A percentile compares a stretch with the other conserved stretches of the same genome.
phyloP scores from a whole-genome alignment of 2,329 filamentous ascomycete genomes.

The Alternaria ventricosa region DNA sequence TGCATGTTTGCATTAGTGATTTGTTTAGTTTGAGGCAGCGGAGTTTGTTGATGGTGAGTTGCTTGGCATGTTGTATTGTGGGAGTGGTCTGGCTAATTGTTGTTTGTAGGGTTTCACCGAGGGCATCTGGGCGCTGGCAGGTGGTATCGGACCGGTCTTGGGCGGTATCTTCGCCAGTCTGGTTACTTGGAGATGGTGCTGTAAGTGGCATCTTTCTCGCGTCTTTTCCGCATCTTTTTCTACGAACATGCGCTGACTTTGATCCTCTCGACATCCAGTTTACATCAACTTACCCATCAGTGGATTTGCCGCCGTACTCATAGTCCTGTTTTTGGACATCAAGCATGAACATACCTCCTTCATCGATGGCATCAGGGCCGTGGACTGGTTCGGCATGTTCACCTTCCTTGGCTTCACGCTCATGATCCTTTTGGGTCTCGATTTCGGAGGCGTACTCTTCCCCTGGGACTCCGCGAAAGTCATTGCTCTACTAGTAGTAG shows the following conservation, averaged over 20 bases:
- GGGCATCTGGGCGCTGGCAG: conserved; percentile 63
- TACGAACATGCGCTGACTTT: not conserved
- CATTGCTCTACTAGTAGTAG: conserved; percentile 62
- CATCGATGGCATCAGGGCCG: conserved; percentile 55
- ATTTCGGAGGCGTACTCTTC: conserved; percentile 61
- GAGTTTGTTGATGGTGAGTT: conserved; percentile 53
- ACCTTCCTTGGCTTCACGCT: conserved; percentile 59
- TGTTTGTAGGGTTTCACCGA: conserved; percentile 52
- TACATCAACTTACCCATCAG: conserved; percentile 64
- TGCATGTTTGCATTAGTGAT: conserved; percentile 69
- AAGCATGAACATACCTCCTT: conserved; percentile 62
- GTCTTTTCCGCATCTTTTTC: not conserved
- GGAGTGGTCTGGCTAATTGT: not conserved
- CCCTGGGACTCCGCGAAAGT: conserved; percentile 63
- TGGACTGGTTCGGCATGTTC: conserved; percentile 62
- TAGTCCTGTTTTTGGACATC: conserved; percentile 61
- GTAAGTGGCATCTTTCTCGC: conserved; percentile 25
- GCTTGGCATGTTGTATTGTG: not conserved
- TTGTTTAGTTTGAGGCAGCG: conserved; percentile 64
- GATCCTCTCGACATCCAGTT: conserved; percentile 34
- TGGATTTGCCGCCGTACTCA: conserved; percentile 56
- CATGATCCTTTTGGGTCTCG: conserved; percentile 60
- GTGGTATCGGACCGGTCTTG: conserved; percentile 60
- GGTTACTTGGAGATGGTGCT: conserved; percentile 61
- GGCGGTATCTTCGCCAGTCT: conserved; percentile 59